A percentile compares a stretch with the other conserved stretches of the same genome.
Conservation (phyloP, 495 filamentous ascomycete genomes). For the Aspergillus sclerotioniger region DNA sequence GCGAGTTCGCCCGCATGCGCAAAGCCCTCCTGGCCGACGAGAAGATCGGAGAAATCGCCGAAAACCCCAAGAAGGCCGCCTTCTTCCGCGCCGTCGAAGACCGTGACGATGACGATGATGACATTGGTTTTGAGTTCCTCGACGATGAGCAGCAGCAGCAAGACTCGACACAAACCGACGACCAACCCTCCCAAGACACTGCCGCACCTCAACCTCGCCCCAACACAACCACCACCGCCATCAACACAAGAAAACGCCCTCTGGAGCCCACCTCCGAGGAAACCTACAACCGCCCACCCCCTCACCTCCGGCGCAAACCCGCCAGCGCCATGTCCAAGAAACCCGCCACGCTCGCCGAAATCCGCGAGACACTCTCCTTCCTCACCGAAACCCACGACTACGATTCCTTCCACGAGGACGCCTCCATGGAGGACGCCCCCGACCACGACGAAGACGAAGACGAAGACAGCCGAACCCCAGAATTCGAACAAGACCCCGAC, state of each 20-base stretch:
- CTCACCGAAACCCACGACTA: slow-evolving; percentile 74
- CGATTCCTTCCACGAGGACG: slow-evolving; percentile 47
- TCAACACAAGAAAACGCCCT: slow-evolving; percentile 56
- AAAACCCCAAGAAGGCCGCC: slow-evolving; percentile 84
- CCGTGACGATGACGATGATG: slow-evolving; percentile 65
- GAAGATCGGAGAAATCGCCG: slow-evolving; percentile 83
- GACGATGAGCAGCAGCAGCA: slow-evolving; percentile 51
- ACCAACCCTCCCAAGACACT: slow-evolving; percentile 45
- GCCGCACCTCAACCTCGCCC: slow-evolving; percentile 24
- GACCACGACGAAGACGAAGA: slow-evolving; percentile 37
- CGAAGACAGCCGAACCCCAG: slow-evolving; percentile 35
- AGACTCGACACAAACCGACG: slow-evolving; percentile 27
- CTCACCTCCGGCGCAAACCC: slow-evolving; percentile 64
- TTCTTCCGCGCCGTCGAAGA: slow-evolving; percentile 92
- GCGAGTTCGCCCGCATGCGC: slow-evolving; percentile 88
- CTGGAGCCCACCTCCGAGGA: slow-evolving; percentile 45
- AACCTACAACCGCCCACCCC: slow-evolving; percentile 55
- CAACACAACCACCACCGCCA: slow-evolving; percentile 24
- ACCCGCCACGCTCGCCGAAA: slow-evolving; percentile 69
- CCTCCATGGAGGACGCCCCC: slow-evolving; percentile 39
- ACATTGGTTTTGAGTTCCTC: slow-evolving; percentile 72
- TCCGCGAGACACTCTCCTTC: slow-evolving; percentile 75
- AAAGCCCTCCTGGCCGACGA: slow-evolving; percentile 87
- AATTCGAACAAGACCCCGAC: slow-evolving; percentile 1
- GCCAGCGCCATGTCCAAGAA: slow-evolving; percentile 53